Conservation (phyloP, 2,329 filamentous ascomycete species). For the Trichoderma koningiopsis region DNA sequence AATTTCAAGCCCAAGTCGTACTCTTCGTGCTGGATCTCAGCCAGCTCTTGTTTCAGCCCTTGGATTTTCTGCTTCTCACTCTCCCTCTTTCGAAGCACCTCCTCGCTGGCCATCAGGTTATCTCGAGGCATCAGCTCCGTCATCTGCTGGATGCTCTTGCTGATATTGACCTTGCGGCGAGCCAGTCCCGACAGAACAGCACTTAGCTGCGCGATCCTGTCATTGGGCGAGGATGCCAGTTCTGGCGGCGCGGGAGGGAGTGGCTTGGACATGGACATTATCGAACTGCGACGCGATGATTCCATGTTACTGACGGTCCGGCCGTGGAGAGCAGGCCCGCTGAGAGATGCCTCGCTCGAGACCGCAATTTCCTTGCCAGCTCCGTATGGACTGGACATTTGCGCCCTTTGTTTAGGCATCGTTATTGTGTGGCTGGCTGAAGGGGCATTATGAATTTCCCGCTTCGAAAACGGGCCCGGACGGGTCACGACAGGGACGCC, state of each 20-base stretch:
- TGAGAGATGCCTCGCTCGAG: slow-evolving; percentile 4
- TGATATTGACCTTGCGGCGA: slow-evolving; percentile 71
- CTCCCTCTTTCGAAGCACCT: slow-evolving; percentile 60
- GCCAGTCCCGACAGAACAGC: slow-evolving; percentile 65
- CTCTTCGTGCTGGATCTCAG: slow-evolving; percentile 73
- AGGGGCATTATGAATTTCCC: slow-evolving; percentile 29
- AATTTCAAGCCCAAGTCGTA: slow-evolving; percentile 77
- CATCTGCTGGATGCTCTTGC: slow-evolving; percentile 73
- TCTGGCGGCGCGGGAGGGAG: slow-evolving; percentile 66
- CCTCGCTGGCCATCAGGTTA: slow-evolving; percentile 65
- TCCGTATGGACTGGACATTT: slow-evolving; percentile 13
- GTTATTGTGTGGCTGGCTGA: slow-evolving; percentile 16
- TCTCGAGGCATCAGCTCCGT: slow-evolving; percentile 76
- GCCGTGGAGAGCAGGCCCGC: background rate
- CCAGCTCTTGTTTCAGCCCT: slow-evolving; percentile 64
- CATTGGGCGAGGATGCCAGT: slow-evolving; percentile 50
- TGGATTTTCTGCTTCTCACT: slow-evolving; percentile 66
- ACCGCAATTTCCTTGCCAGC: background rate
- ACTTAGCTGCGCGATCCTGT: slow-evolving; percentile 68
- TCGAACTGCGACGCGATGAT: slow-evolving; percentile 35
- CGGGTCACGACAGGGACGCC: slow-evolving; percentile 37
- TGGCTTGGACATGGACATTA: slow-evolving; percentile 54
- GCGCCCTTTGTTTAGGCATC: background rate
- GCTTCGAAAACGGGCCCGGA: slow-evolving; percentile 36
- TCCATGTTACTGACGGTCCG: slow-evolving; percentile 21